Conservation (phyloP, 371 early-diverging fungal species). For the Mucor saturninus region DNA sequence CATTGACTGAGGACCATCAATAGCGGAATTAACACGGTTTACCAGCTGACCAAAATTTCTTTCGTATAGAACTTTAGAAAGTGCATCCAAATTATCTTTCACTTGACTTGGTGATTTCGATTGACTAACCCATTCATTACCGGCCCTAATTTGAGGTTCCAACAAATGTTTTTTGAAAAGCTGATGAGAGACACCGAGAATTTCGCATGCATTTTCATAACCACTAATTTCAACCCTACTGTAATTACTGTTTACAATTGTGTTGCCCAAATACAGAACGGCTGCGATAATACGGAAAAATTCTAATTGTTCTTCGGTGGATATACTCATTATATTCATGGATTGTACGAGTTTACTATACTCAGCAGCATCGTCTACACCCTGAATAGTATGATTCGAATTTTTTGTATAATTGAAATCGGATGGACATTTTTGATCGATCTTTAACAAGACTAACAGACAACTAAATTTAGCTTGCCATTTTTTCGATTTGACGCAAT, state of each 20-base stretch:
- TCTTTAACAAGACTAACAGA: slow-evolving; percentile 2
- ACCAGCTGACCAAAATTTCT: slow-evolving; percentile 96
- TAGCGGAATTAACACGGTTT: slow-evolving; percentile 84
- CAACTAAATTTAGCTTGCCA: background rate
- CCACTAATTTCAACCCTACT: slow-evolving; percentile 86
- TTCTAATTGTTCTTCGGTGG: slow-evolving; percentile 74
- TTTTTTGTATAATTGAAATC: slow-evolving; percentile 85
- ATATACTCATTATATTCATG: slow-evolving; percentile 87
- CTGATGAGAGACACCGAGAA: slow-evolving; percentile 90
- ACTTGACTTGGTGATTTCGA: slow-evolving; percentile 90
- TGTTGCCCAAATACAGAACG: slow-evolving; percentile 97
- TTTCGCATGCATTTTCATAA: slow-evolving; percentile 83
- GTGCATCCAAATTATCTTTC: slow-evolving; percentile 89
- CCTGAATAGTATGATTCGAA: slow-evolving; percentile 88
- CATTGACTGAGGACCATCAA: slow-evolving; percentile 71
- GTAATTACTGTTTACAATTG: slow-evolving; percentile 71
- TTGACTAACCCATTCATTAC: slow-evolving; percentile 96
- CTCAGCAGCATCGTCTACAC: slow-evolving; percentile 93
- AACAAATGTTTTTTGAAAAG: slow-evolving; percentile 90
- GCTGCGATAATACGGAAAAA: slow-evolving; percentile 90
- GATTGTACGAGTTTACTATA: slow-evolving; percentile 76
- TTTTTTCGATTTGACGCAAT: background rate
- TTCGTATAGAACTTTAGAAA: slow-evolving; percentile 97
- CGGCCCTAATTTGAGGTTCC: slow-evolving; percentile 94
- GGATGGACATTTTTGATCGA: slow-evolving; percentile 47